Base-by-base conservation (phyloP, 2,329 filamentous ascomycete species). In the Paraconiothyrium sp. region DNA sequence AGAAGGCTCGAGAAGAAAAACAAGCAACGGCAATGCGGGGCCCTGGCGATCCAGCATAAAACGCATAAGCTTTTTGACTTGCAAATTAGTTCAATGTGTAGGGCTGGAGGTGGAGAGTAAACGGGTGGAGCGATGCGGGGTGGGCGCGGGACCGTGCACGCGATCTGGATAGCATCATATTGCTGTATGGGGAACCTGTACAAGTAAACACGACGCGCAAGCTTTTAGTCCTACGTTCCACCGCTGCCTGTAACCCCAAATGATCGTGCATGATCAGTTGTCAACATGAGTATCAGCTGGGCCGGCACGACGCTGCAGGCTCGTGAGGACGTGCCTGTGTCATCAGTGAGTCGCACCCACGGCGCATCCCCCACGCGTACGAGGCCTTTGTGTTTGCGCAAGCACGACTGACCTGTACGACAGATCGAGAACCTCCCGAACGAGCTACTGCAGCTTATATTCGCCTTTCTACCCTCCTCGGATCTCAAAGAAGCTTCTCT, bases 361-460 rank as follows among this genome's bases (percentile, higher is more conserved):
- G 24, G 24, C 24, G 39, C 39, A 22, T 30, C 39, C 24, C 24
- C 11, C 11, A 39, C 51, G 27, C 24, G 8, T 44, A 39, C 52
- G 39, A 5, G 30, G 7, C 22, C 14, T 24, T 2, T 24, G 24
- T 13, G 43, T 47, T 24, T 20, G 49, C 34, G 0, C 13, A 35
- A 27, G 20, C 32, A 47, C 9, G 30, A 34, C 64, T 66, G 56
- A 65, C 61, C 43, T 5, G 32, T 30, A 24, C 1, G 43, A 6
- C 64, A 74, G 72, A 67, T 76, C 39, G 69, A 72, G 59, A 64
- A 61, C 20, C 77, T 83, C 2, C 81, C 82, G 1, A 74, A 77
- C 39, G 81, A 83, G 64, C 73, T 83, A 1, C 64, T 82, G 10
- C 74, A 79, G 57, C 72, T 78, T 37, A 73, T 83, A 46, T 64